These are phyloP conservation scores for Termitomyces sp. DNA, from an alignment of 768 basidiomycete genomes.

Conservation along the genomic window DNA sequence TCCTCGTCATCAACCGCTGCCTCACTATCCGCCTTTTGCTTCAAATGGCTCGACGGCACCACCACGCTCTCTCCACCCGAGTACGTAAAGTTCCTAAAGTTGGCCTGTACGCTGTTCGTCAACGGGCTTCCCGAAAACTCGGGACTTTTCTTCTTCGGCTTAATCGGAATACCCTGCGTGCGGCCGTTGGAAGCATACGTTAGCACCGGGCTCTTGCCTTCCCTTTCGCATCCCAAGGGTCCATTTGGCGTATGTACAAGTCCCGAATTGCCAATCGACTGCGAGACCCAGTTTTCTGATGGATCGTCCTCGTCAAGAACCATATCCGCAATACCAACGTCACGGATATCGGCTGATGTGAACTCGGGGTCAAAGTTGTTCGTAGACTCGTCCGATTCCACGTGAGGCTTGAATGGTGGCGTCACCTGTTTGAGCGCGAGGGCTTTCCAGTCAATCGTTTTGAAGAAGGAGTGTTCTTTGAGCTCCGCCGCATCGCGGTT, in stretches of 20 bases:
- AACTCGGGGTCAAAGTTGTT: constrained; percentile 99
- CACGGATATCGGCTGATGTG: constrained; percentile 84
- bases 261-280: constrained; percentile 36
- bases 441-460: constrained; percentile 86
- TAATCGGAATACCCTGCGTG: constrained; percentile 51
- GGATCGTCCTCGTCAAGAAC: constrained; percentile 62
- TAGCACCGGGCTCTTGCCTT: constrained; percentile 18
- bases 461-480: constrained; percentile 95
- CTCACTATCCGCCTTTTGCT: constrained; percentile 53
- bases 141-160: constrained; percentile 43
- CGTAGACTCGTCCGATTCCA: constrained; percentile 98
- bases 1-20: constrained; percentile 51
- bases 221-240: constrained; percentile 63
- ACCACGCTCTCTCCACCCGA: constrained; percentile 69
- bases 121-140: constrained; percentile 61
- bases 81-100: constrained; percentile 94
- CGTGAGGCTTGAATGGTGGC: constrained; percentile 96
- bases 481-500: constrained; percentile 88
- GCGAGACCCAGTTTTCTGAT: constrained; percentile 65
- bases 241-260: constrained; percentile 68
- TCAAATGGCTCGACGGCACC: constrained; percentile 37
- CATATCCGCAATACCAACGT: constrained; percentile 58
- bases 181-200: constrained; percentile 16
- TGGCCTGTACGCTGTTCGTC: constrained; percentile 92
- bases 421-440: constrained; percentile 86